Conservation (phyloP, 208 protist genomes). For the Leishmania tarentolae region DNA sequence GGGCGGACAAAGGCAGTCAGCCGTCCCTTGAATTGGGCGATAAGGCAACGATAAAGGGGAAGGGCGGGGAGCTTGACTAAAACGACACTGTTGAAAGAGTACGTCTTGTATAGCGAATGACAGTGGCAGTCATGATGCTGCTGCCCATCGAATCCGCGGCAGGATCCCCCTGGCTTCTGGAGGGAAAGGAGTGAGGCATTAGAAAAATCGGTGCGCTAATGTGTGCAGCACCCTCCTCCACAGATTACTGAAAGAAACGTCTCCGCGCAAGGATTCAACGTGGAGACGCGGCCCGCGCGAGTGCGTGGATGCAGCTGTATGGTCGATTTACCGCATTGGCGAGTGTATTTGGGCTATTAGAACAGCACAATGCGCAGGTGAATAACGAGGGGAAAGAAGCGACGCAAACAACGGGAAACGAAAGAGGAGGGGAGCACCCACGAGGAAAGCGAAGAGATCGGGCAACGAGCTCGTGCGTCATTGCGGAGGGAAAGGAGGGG, state of each 20-base stretch:
- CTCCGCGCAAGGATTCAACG: background rate
- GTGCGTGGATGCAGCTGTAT: background rate
- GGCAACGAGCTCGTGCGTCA: background rate
- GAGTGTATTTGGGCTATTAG: background rate
- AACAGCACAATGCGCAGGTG: background rate
- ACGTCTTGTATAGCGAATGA: background rate
- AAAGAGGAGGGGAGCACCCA: too few relatives aligned
- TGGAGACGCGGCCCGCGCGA: background rate
- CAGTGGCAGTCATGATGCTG: background rate
- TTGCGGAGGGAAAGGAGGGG: background rate
- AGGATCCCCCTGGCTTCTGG: background rate
- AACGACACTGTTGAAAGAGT: background rate
- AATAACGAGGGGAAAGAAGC: background rate
- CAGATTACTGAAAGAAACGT: background rate
- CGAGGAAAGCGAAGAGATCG: background rate
- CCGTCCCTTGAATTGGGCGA: background rate
- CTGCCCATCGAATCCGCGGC: background rate
- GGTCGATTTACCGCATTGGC: background rate
- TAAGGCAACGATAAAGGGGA: background rate
- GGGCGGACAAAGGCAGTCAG: background rate
- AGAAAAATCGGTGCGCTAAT: background rate
- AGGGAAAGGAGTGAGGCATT: background rate
- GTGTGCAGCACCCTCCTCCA: background rate
- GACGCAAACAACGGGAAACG: background rate
- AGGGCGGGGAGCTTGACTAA: background rate